A percentile compares a stretch with the other conserved stretches of the same genome.
Evolutionary conservation across 2,329 filamentous ascomycete species (phyloP).

Genomic region (Pseudogymnoascus sp.): DNA sequence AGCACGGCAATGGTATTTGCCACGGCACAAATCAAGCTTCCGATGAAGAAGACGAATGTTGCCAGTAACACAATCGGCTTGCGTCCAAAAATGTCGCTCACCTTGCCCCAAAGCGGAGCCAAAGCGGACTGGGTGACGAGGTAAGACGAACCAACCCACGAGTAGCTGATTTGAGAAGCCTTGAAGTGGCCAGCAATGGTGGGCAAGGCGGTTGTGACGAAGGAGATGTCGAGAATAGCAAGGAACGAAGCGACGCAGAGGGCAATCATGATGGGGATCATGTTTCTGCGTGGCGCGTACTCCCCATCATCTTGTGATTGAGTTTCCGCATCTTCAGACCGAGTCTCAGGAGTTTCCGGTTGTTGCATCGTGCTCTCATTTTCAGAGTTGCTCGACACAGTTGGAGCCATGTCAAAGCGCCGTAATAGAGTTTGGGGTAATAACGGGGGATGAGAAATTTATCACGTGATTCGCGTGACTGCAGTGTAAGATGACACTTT

Average conservation of each 20-base stretch:
- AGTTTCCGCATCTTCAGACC: constrained; percentile 12
- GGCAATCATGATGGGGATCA: constrained; percentile 13
- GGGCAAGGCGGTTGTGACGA: constrained; percentile 50
- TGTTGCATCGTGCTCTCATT: constrained; percentile 10
- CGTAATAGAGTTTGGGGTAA: constrained; percentile 12
- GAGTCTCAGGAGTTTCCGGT: constrained; percentile 10
- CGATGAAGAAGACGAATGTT: constrained; percentile 54
- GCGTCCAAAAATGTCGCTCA: constrained; percentile 59
- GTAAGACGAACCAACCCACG: constrained; percentile 48
- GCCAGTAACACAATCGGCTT: constrained; percentile 54
- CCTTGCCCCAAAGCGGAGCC: constrained; percentile 41
- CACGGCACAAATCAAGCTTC: constrained; percentile 51
- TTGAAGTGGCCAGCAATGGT: constrained; percentile 45
- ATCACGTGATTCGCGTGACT: constrained; percentile 11
- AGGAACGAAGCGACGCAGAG: constrained; percentile 12
- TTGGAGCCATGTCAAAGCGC: constrained; percentile 12
- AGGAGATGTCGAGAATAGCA: constrained; percentile 31
- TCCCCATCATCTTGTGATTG: constrained; percentile 12
- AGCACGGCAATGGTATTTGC: constrained; percentile 53
- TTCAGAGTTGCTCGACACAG: constrained; percentile 11
- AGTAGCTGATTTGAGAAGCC: constrained; percentile 39
- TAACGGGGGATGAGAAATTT: neutral
- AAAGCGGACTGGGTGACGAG: constrained; percentile 39
- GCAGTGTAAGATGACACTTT: constrained; percentile 9
- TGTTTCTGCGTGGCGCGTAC: constrained; percentile 11